A percentile compares a stretch with the other conserved stretches of the same genome.
phyloP scores from a whole-genome alignment of 805 yeast genomes.

The Saccharomycopsis synnaedendra region DNA sequence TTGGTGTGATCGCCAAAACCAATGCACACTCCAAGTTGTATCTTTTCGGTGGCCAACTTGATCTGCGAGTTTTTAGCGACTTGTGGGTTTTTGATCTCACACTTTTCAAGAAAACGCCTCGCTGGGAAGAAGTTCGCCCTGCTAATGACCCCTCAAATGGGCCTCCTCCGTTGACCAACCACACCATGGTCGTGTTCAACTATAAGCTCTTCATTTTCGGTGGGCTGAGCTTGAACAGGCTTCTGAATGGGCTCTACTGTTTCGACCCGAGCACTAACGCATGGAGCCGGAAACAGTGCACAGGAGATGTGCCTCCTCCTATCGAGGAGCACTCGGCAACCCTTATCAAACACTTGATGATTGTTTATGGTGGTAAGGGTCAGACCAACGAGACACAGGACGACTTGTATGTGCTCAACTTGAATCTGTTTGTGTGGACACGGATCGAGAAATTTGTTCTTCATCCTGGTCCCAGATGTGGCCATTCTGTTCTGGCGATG shows the following conservation, averaged over 20 bases:
- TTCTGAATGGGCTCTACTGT: conserved; percentile 69
- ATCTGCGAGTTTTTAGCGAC: conserved; percentile 73
- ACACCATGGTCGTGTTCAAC: conserved; percentile 73
- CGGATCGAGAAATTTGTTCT: conserved; percentile 31
- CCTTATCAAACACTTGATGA: conserved; percentile 64
- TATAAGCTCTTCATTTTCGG: conserved; percentile 82
- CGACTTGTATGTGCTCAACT: conserved; percentile 63
- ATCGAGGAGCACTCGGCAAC: conserved; percentile 88
- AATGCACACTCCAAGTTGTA: conserved; percentile 53
- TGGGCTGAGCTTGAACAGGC: conserved; percentile 68
- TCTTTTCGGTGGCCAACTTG: conserved; percentile 92
- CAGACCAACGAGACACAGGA: conserved; percentile 56
- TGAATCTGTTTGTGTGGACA: conserved; percentile 64
- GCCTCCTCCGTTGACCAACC: conserved; percentile 86
- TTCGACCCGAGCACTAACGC: conserved; percentile 57
- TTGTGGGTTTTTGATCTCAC: conserved; percentile 79
- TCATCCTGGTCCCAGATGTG: conserved; percentile 76
- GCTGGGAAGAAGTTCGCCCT: conserved; percentile 62
- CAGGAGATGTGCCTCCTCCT: conserved; percentile 56
- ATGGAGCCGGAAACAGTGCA: conserved; percentile 58
- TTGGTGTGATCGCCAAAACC: conserved; percentile 59
- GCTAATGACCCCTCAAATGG: conserved; percentile 25
- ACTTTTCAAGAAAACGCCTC: conserved; percentile 68
- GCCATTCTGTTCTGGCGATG: conserved; percentile 76
- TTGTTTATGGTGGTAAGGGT: conserved; percentile 84